phyloP scores from a whole-genome alignment of 2,329 filamentous ascomycete species.

The Fusarium austroafricanum region DNA sequence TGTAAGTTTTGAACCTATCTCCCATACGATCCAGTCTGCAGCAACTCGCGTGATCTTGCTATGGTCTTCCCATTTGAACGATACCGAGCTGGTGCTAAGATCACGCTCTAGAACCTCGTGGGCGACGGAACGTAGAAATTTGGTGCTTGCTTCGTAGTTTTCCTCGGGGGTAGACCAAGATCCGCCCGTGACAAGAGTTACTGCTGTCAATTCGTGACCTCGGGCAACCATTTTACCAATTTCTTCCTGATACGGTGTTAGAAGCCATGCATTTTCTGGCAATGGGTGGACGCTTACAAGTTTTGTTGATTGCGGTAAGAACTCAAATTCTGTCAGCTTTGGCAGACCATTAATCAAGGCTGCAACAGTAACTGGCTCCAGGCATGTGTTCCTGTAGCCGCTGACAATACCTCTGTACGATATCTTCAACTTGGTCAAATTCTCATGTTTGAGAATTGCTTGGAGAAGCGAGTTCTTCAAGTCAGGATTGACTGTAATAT shows the following conservation, averaged over 20 bases:
- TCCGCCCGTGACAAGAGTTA: constrained; percentile 10
- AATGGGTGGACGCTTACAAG: background rate
- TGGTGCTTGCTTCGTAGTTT: background rate
- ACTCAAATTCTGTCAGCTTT: constrained; percentile 14
- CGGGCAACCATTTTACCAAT: constrained; percentile 19
- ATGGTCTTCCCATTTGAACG: constrained; percentile 30
- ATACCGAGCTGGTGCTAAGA: no score
- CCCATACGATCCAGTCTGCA: background rate
- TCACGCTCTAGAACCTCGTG: background rate
- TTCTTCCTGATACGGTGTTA: constrained; percentile 5
- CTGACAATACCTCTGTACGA: background rate
- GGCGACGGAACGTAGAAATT: constrained; percentile 1
- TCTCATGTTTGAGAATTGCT: constrained; percentile 33
- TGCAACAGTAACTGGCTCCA: constrained; percentile 17
- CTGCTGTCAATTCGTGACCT: constrained; percentile 3
- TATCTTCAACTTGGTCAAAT: constrained; percentile 22
- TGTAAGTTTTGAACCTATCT: constrained; percentile 19
- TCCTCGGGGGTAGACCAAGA: background rate
- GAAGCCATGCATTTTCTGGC: background rate
- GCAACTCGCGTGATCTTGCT: constrained; percentile 15
- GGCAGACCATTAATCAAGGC: constrained; percentile 26
- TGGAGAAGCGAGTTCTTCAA: constrained; percentile 13
- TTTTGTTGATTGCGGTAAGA: constrained; percentile 7
- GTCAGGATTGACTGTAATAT: background rate
- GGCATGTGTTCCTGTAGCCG: constrained; percentile 7